These are phyloP conservation scores for Candida stauntonica DNA, from an alignment of 805 yeast species.

Conservation along the genomic window DNA sequence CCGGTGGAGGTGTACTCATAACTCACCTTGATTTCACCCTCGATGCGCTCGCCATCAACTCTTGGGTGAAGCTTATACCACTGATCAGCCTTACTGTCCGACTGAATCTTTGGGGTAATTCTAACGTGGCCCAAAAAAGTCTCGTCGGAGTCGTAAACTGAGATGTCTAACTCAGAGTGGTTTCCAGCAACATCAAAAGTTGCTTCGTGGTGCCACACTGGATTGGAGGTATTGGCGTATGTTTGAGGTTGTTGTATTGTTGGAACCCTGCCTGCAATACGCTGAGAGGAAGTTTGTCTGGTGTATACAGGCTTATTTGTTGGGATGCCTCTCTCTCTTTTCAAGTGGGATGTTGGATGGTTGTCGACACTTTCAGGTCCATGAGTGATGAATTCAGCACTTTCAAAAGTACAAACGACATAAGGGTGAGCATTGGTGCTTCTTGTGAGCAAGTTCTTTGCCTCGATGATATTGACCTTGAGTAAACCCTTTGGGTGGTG, in stretches of 20 bases:
- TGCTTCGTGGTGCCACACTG: conserved; percentile 91
- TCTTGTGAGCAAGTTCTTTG: conserved; percentile 58
- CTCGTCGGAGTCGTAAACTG: conserved; percentile 90
- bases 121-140: conserved; percentile 82
- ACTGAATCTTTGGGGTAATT: conserved; percentile 53
- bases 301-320: conserved; percentile 36
- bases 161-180: conserved; percentile 77
- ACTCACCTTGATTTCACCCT: conserved; percentile 73
- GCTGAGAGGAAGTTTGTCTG: conserved; percentile 41
- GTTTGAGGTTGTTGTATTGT: conserved; percentile 9
- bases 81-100: conserved; percentile 38
- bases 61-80: conserved; percentile 79
- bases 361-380: conserved; percentile 51
- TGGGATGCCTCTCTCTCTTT: conserved; percentile 15
- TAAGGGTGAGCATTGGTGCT: conserved; percentile 65
- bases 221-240: conserved; percentile 46
- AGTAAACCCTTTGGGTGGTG: conserved; percentile 70
- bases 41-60: conserved; percentile 66
- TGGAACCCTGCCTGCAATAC: conserved; percentile 21
- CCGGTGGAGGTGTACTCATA: conserved; percentile 67
- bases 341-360: conserved; percentile 21
- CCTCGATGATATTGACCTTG: conserved; percentile 76
- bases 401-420: conserved; percentile 88
- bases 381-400: conserved; percentile 83
- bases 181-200: conserved; percentile 87